Conservation (phyloP, 192 early-diverging fungal genomes). For the Phycomyces nitens region DNA sequence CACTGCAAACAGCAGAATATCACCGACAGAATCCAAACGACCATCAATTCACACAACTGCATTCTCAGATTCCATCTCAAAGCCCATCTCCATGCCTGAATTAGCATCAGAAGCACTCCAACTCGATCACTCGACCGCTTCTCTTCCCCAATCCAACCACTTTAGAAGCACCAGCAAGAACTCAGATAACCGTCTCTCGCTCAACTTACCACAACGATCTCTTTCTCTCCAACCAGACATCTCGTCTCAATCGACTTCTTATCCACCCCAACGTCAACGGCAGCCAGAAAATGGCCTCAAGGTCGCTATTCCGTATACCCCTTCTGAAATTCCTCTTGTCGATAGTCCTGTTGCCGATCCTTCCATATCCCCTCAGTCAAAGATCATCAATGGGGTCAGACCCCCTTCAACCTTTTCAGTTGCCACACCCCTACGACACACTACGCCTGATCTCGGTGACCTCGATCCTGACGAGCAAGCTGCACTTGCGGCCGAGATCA, state of each 20-base stretch:
- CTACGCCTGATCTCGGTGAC: slow-evolving; percentile 33
- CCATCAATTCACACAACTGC: neutral
- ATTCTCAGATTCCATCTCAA: neutral
- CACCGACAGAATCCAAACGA: neutral
- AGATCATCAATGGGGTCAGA: neutral
- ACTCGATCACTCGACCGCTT: neutral
- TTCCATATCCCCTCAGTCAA: too few relatives aligned
- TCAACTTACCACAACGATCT: neutral
- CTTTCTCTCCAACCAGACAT: neutral
- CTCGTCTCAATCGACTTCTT: neutral
- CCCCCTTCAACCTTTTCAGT: neutral
- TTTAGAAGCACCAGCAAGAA: neutral
- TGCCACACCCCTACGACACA: slow-evolving; percentile 1
- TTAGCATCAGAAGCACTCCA: neutral
- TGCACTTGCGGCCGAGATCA: slow-evolving; percentile 41
- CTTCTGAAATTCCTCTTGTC: neutral
- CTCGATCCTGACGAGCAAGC: slow-evolving; percentile 33
- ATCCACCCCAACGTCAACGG: neutral
- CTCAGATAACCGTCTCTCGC: neutral
- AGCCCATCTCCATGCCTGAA: too few relatives aligned
- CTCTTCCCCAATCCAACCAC: neutral
- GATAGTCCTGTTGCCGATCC: too few relatives aligned
- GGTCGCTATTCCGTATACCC: neutral
- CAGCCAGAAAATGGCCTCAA: neutral
- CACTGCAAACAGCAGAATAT: neutral